These are phyloP conservation scores for Eleusine coracana DNA, from an alignment of 176 grass and related monocot species.

Conservation along the genomic window DNA sequence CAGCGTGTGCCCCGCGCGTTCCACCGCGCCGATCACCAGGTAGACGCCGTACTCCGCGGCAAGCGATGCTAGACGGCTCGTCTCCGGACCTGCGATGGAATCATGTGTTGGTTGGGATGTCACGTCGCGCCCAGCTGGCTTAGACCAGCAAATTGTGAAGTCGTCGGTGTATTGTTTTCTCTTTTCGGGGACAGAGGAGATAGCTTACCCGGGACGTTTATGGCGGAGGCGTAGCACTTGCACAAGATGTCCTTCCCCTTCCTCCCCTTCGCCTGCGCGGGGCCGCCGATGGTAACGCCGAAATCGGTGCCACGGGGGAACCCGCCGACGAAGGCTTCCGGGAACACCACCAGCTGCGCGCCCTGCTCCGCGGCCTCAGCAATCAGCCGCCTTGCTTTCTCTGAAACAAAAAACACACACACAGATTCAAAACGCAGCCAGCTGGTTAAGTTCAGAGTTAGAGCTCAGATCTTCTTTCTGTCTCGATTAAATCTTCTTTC, in stretches of 20 bases:
- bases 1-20: conserved; percentile 59
- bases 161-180: background rate
- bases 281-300: conserved; percentile 54
- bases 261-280: conserved; percentile 43
- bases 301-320: conserved; percentile 65
- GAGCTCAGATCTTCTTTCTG: no score
- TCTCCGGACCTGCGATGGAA: conserved; percentile 53
- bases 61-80: conserved; percentile 45
- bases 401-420: conserved; percentile 16
- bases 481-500: no score
- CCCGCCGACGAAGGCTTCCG: conserved; percentile 67
- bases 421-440: background rate
- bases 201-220: conserved; percentile 58
- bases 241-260: conserved; percentile 62
- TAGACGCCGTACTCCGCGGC: conserved; percentile 61
- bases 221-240: conserved; percentile 62
- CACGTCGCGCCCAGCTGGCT: background rate
- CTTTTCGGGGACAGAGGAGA: background rate
- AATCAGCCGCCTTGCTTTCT: conserved; percentile 61
- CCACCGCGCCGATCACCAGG: conserved; percentile 65
- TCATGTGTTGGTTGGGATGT: background rate
- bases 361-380: conserved; percentile 60
- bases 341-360: conserved; percentile 70
- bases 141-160: background rate
- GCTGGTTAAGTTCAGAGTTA: no score